Base-by-base conservation (phyloP, 1,284 basidiomycete genomes). In the Leucoagaricus sp. region DNA sequence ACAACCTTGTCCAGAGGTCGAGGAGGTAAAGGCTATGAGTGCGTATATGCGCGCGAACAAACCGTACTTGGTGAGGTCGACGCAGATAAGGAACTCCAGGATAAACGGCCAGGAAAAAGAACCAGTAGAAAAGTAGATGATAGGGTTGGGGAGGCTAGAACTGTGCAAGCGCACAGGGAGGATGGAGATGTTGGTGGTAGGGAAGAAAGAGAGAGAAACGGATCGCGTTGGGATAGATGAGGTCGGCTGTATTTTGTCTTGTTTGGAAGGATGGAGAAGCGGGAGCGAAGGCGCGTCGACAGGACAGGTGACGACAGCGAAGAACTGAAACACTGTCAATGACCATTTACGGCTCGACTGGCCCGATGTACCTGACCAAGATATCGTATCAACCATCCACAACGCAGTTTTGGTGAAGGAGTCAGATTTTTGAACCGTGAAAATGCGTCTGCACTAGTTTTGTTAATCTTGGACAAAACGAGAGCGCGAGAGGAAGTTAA, bases 241-340 rank as follows among this genome's bases (percentile, higher is more conserved):
- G 23, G 33, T 21, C n/a, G 7, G 19, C 12, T 17, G 38, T 56
- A 48, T 56, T 56, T 40, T 56, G 48, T 4, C 17, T 23, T 56
- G 21, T 56, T 56, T 56, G 49, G 25, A 42, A 21, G 49, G 31
- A 31, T 19, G 36, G 9, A 36, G 36, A 46, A 36, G 31, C 48
- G 23, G 29, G 47, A 49, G 36, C 44, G 44, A 54, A 55, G 53
- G 17, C 10, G 53, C 42, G 42, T 8, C 55, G 55, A 56, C 55
- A 56, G 29, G 55, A 56, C 55, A 56, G 55, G 41, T 50, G 40
- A 50, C 49, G 55, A 46, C 55, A 50, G 55, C 48, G 55, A 56
- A 56, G 55, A 23, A 15, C 3, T 34, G 45, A 49, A 23, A 44
- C 48, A 41, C 19, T 36, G 48, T 50, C 55, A 49, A 56, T 4